Evolutionary conservation across 2,329 filamentous ascomycete species (phyloP).

Genomic region (Microcyclosporella mali): DNA sequence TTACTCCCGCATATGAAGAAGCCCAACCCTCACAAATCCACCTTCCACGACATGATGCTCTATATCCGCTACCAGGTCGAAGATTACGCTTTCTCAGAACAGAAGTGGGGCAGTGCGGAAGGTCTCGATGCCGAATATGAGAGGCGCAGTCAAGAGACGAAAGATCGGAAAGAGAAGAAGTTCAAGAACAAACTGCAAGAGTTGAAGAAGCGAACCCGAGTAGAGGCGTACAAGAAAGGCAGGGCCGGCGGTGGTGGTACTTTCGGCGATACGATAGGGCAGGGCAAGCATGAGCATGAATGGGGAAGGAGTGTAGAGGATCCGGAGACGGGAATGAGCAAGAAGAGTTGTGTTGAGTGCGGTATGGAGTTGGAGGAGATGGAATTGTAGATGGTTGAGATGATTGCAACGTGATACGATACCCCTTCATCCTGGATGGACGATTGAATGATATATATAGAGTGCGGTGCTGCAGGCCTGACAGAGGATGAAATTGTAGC

Average conservation of each 20-base stretch:
- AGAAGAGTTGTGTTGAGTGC: slow-evolving; percentile 66
- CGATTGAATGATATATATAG: too few species aligned
- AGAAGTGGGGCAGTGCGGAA: slow-evolving; percentile 86
- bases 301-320: slow-evolving; percentile 61
- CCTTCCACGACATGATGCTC: slow-evolving; percentile 98
- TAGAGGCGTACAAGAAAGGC: slow-evolving; percentile 78
- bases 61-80: slow-evolving; percentile 92
- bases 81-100: slow-evolving; percentile 73
- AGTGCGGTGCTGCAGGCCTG: too few species aligned
- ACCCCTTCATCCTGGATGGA: too few species aligned
- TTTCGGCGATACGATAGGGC: slow-evolving; percentile 70
- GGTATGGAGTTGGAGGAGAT: slow-evolving; percentile 63
- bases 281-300: slow-evolving; percentile 78
- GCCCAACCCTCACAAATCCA: slow-evolving; percentile 90
- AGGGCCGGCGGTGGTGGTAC: slow-evolving; percentile 47
- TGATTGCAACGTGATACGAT: slow-evolving; percentile 14
- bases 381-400: slow-evolving; percentile 45
- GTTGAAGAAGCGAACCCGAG: slow-evolving; percentile 85
- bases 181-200: slow-evolving; percentile 86
- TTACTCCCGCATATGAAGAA: slow-evolving; percentile 80
- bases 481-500: too few species aligned
- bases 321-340: slow-evolving; percentile 62
- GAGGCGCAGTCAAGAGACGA: slow-evolving; percentile 69
- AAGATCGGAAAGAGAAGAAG: slow-evolving; percentile 79
- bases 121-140: slow-evolving; percentile 85